Evolutionary conservation across 2,329 filamentous ascomycete species (phyloP), one percentile per base, ranked within the genome.

Genomic region (Chalaropsis ovoidea): DNA sequence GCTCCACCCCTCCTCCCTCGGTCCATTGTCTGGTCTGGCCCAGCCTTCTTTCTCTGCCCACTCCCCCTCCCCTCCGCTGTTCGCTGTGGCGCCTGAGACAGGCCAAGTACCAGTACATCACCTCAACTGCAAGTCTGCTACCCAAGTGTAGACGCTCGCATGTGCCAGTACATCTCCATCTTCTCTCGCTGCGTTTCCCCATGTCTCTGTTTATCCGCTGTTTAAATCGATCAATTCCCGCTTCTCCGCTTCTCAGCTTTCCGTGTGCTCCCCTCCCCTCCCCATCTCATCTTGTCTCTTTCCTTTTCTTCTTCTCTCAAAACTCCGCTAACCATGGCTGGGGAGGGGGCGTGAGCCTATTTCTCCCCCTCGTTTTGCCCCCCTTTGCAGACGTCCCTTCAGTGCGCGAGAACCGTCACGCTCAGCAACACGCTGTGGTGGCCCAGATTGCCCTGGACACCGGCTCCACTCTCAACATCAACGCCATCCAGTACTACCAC

Each of bases 101-200:
- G 19, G 8, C 47, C 8, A 31, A 31, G 42, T 43, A 56, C 27
- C 22, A 31, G 52, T 56, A 56, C 52, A 56, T 52, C 11, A 22
- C 19, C 22, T n/a, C 58, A 39, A 22, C 62, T 24, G 13, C 62
- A 45, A 43, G 15, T 42, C 75, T 64, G 74, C 27, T 76, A 76
- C 68, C 73, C 75, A 64, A 75, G 74, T 70, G 71, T 72, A 35
- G 71, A 72, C 27, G 70, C 70, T 45, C 70, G 70, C 72, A 75
- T 76, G 71, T 68, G 70, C 43, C 69, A 70, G 45, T 43, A 58
- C 63, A 19, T 56, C 35, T 52, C 31, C 17, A 54, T 52, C 61
- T 61, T 41, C 31, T 24, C 62, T 42, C 35, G 39, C 58, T 45
- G 41, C 39, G 22, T 65, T 62, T 43, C 65, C 60, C 19, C 61